Evolutionary conservation across 2,329 filamentous ascomycete genomes (phyloP), one percentile per base, ranked within the genome.

Genomic region (Sarocladium kiliense): DNA sequence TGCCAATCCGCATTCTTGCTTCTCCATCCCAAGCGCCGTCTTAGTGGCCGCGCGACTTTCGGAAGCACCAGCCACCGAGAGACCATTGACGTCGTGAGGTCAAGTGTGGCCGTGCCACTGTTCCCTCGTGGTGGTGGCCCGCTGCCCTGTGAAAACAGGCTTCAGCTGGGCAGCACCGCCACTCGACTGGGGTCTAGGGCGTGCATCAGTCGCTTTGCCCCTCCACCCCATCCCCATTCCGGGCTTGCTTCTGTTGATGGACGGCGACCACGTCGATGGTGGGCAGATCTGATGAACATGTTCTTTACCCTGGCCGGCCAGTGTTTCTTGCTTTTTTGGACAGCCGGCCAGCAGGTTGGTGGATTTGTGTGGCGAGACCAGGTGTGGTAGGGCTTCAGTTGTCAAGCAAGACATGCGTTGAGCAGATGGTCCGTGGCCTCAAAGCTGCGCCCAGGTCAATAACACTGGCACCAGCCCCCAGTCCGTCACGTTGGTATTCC

Each of bases 11-110:
- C 10, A 21, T 18, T 44, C n/a, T 45, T n/a, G 41, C 41, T 16
- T 25, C 23, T 30, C n/a, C 18, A 2, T 18, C 16, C 18, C 47
- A 51, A 51, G 47, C 30, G 47, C 21, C 47, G 47, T 36, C 12
- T 36, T 51, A 51, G 47, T 21, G 27, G 27, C 47, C 18, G 30
- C 47, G 47, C 47, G 47, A 51, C 27, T 34, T n/a, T 51, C 47
- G 47, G 47, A 51, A 51, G 47, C 47, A 51, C 47, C 47, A 51
- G 47, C 47, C 47, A 51, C 47, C 47, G 47, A 51, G 47, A 51
- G 23, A 51, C 47, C 47, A 51, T 51, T 51, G 47, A 51, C 47
- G 47, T 51, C 47, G 47, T 51, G 4, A 51, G 14, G 47, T 32
- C 47, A 36, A 23, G 47, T 51, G 47, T 51, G 47, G 47, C 47